These are phyloP conservation scores for Colletotrichum gigasporum DNA, from an alignment of 2,329 filamentous ascomycete species.

Conservation along the genomic window DNA sequence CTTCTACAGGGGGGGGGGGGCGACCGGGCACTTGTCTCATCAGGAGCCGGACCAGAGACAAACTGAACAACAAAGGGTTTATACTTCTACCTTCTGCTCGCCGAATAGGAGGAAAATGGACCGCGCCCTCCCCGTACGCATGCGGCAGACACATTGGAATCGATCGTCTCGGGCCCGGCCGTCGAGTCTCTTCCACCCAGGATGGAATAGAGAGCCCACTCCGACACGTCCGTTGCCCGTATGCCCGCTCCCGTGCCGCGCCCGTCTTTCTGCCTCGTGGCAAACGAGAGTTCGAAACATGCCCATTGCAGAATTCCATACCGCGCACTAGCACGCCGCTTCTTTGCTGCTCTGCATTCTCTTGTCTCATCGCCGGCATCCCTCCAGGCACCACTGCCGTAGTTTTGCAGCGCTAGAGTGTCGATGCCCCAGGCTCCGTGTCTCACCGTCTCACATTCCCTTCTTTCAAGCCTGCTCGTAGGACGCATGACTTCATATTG, in stretches of 20 bases:
- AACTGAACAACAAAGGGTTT: slow-evolving; percentile 5
- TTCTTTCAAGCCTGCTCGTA: not conserved
- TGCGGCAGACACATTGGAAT: slow-evolving; percentile 7
- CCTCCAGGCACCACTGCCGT: slow-evolving; percentile 3
- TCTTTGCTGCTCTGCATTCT: not conserved
- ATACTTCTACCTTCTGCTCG: not conserved
- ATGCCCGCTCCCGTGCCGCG: not conserved
- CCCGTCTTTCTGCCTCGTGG: slow-evolving; percentile 8
- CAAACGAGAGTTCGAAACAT: slow-evolving; percentile 7
- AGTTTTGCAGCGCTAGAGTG: not conserved
- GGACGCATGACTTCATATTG: slow-evolving; percentile 2
- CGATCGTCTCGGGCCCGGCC: slow-evolving; percentile 3
- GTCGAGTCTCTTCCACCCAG: not conserved
- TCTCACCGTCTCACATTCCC: slow-evolving; percentile 17
- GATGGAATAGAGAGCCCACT: not conserved
- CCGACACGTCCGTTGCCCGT: not conserved
- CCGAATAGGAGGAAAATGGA: not conserved
- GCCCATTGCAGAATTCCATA: slow-evolving; percentile 23
- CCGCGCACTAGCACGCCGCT: not conserved
- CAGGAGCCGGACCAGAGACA: no score
- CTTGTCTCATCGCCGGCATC: slow-evolving; percentile 2
- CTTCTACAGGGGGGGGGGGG: not conserved
- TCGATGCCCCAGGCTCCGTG: slow-evolving; percentile 1
- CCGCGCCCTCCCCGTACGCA: slow-evolving; percentile 7
- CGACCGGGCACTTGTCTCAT: not conserved